phyloP scores from a whole-genome alignment of 306 rosid species.

The Vigna nakashimae region DNA sequence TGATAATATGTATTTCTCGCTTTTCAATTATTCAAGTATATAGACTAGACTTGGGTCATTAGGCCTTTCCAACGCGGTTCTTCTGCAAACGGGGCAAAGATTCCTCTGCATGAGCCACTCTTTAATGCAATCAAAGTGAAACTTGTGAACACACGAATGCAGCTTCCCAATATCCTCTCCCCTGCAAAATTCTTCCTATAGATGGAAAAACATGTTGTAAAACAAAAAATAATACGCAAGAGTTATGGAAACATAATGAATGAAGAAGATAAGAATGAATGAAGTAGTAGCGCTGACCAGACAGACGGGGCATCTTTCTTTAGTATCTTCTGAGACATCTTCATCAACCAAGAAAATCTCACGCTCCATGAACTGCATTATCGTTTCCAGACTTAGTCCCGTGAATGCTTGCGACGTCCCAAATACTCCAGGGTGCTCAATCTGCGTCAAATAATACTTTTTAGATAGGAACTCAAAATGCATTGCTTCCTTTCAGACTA shows the following conservation, averaged over 20 bases:
- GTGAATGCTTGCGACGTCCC: too few species aligned
- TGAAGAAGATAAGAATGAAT: background rate
- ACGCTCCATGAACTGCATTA: background rate
- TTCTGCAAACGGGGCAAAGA: conserved; percentile 50
- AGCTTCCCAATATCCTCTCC: conserved; percentile 43
- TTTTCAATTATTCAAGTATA: too few species aligned
- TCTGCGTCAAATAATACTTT: background rate
- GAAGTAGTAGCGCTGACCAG: background rate
- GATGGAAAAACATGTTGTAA: background rate
- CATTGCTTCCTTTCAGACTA: background rate
- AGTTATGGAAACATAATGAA: too few species aligned
- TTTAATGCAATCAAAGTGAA: conserved; percentile 44
- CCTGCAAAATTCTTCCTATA: background rate
- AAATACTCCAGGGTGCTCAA: too few species aligned
- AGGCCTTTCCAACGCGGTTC: background rate
- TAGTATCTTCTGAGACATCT: background rate
- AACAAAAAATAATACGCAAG: background rate
- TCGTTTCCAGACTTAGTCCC: background rate
- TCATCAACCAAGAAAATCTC: background rate
- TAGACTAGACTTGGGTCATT: too few species aligned
- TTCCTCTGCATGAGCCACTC: conserved; percentile 50
- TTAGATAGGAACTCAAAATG: background rate
- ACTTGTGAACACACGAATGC: conserved; percentile 45
- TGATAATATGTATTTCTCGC: too few species aligned
- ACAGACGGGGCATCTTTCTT: background rate